Percentiles rank a stretch among this genome's conserved stretches.
Conservation (phyloP, 2,329 filamentous ascomycete genomes). For the Cladosporium sp. region DNA sequence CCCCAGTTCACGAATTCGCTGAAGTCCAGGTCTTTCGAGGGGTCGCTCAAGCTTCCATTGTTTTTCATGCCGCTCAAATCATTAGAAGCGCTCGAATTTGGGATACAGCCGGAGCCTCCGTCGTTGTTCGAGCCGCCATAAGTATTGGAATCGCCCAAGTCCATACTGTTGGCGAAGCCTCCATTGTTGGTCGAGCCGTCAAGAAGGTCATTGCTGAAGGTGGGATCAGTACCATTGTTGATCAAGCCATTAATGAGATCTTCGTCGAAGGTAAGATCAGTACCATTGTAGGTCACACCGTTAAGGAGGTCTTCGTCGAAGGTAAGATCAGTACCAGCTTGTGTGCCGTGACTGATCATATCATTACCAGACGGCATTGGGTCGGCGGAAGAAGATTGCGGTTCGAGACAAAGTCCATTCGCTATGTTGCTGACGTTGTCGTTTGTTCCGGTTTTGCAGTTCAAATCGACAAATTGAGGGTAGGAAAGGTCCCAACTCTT, state of each 20-base stretch:
- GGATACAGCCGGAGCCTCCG: not conserved
- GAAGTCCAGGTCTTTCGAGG: no score
- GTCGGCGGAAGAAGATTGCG: not conserved
- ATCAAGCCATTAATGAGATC: no score
- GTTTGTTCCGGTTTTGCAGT: not conserved
- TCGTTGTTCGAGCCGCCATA: not conserved
- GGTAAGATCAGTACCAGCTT: not conserved
- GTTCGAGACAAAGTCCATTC: not conserved
- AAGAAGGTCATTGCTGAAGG: not conserved
- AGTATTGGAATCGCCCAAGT: no score
- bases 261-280: no score
- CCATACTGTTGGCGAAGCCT: not conserved
- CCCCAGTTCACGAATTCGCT: no score
- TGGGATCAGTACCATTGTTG: not conserved
- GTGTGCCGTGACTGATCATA: not conserved
- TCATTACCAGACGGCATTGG: not conserved
- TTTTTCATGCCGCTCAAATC: not conserved
- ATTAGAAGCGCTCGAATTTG: not conserved
- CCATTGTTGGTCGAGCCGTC: not conserved
- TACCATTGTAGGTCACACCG: no score
- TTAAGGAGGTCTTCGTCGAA: not conserved
- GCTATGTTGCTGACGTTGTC: not conserved
- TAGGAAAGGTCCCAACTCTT: not conserved
- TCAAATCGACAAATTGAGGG: not conserved
- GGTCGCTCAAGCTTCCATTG: not conserved